A percentile compares a stretch with the other conserved stretches of the same genome.
Conservation (phyloP, 148 eudicot genomes). For the Rhododendron simsii region DNA sequence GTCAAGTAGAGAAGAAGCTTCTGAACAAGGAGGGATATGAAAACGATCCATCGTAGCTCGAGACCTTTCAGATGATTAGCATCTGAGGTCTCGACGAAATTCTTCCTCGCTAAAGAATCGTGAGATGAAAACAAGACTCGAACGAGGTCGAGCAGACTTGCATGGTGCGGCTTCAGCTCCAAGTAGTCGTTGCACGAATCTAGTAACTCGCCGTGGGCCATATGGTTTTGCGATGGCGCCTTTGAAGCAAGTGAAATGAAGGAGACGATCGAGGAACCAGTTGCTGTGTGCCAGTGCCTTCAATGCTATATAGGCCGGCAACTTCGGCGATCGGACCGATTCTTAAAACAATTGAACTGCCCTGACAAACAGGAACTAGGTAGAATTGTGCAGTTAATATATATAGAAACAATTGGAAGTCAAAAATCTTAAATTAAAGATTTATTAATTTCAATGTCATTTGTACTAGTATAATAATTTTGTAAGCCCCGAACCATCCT, state of each 20-base stretch:
- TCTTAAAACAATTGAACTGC: neutral
- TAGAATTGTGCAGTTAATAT: neutral
- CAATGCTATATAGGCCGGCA: neutral
- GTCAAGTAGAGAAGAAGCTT: conserved; percentile 13
- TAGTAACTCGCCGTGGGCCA: neutral
- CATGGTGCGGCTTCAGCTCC: conserved; percentile 21
- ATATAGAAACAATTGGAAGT: neutral
- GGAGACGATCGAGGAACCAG: neutral
- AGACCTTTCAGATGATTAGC: neutral
- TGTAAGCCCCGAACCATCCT: no score
- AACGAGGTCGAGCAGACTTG: conserved; percentile 21
- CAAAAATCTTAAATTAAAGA: neutral
- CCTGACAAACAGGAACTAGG: neutral
- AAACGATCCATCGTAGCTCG: conserved; percentile 29
- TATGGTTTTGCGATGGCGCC: conserved; percentile 11
- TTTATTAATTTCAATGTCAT: neutral
- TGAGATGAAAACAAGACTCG: conserved; percentile 16
- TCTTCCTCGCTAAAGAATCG: neutral
- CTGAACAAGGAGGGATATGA: conserved; percentile 27
- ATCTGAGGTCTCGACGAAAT: conserved; percentile 6
- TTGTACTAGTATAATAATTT: no score
- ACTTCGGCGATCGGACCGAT: neutral
- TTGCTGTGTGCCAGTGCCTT: neutral
- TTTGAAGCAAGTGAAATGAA: neutral
- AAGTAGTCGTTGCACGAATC: conserved; percentile 7